Base-by-base conservation (phyloP, 257 asterid species). In the Fraxinus americana region DNA sequence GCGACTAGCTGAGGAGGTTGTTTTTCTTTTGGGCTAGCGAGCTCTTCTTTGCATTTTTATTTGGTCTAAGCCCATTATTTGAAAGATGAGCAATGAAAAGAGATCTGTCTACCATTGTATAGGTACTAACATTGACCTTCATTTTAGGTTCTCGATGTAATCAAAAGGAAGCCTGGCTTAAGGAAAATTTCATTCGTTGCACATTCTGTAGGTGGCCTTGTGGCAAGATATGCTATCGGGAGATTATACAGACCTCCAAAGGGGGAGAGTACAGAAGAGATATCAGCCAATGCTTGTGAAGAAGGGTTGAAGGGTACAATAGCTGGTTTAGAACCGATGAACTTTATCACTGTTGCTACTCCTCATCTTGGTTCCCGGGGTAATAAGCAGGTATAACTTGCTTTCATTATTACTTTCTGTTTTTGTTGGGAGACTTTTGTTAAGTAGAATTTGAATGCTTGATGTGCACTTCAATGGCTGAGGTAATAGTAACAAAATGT, bases 311-410 rank as follows among this genome's bases (percentile, higher is more conserved):
- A 84, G 79, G 94, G 89, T 73, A 87, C 93, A 77, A 90, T 96
- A 81, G 97, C 97, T 77, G 92, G 89, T 77, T 91, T 96, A 76
- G 92, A 90, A 75, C 97, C 98, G 10, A 70, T 96, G 23, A 96
- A 92, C 88, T 93, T 96, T 72, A 83, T 93, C 67, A 93, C 97
- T 23, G 97, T 90, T 80, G 99, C 99, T 74, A 91, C 97, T 82
- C 99, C 99, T 74, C 99, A 96, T 89, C 97, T 96, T 83, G 98
- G 98, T 82, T 96, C 99, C 34, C 87, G 97, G 89, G 99, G 99
- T 66, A 88, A 96, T 83, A 91, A 90, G 88, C 99, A 96, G 97
- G 99, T 96, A 83, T 35, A 30, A 17, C 25, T 52, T 52, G 14
- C 30, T 21, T 59, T 21, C 21, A 7, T 59, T 21, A 76, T 50